Evolutionary conservation across 2,329 filamentous ascomycete genomes (phyloP), one percentile per base, ranked within the genome.

Genomic region (Microsporum ferrugineum): DNA sequence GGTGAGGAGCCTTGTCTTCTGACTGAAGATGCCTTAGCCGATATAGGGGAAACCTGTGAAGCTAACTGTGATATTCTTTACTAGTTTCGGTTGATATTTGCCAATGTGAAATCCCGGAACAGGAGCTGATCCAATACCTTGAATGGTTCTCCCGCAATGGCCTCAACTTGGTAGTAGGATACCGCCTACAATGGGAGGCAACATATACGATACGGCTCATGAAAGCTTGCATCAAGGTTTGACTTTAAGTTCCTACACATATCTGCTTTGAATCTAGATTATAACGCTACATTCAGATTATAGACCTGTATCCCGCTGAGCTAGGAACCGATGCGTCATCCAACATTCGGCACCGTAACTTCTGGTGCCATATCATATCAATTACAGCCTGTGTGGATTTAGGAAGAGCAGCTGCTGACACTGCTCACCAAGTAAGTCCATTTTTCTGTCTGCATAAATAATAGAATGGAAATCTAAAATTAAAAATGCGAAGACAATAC

Each of bases 101-200:
- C 0, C 29, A 17, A 36, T 33, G 33, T 6, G 29, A 5, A n/a
- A 8, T 34, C 4, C n/a, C 51, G 3, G 29, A 36, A 5, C 51
- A 55, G 14, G 51, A n/a, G 1, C 31, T 36, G 8, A 62, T 79
- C 0, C 71, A 78, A 2, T 90, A 96, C 67, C 77, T 95, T 2
- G 82, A 91, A 66, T 95, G 90, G 90, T 91, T 95, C 70, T 87
- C 86, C 41, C 86, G 86, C 64, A 92, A 88, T 64, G 81, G 87
- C 0, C 95, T 95, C 76, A 95, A 94, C 65, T 71, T 91, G 5
- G 86, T 85, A 0, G 73, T 92, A 3, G 83, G 84, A 63, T 78
- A 86, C 62, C 80, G 79, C 65, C 78, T 79, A 1, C 76, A 81
- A 0, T 86, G 87, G 78, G 71, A 80, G 29, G 77, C 85, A 0